Evolutionary conservation across 495 filamentous ascomycete genomes (phyloP), one percentile per base, ranked within the genome.

Genomic region (Annulohypoxylon moriforme): DNA sequence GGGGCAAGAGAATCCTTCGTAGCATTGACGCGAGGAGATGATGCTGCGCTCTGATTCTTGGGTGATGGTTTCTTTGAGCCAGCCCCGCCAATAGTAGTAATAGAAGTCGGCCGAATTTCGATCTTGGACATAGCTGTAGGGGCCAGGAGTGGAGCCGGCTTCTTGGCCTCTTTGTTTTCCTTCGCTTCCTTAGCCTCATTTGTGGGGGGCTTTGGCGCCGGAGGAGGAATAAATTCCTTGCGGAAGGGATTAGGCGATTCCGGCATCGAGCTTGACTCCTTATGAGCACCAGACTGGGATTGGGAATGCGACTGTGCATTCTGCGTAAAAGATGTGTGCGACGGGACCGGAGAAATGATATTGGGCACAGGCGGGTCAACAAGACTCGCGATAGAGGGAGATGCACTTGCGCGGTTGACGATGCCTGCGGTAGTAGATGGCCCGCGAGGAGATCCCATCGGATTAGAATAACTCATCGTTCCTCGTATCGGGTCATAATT

Each of bases 331-430:
- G 82, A 81, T 4, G 81, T 78, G 52, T 84, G 81, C 0, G 82
- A 76, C 5, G 84, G 78, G 25, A 80, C 76, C 20, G 82, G 82
- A 2, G 86, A 85, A 22, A 84, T 79, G 34, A 83, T 78, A 56
- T 81, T 79, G 61, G 80, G 76, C 10, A 77, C 78, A 10, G 91
- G 89, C 7, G 92, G 93, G 67, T 97, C 94, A 42, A 97, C 94
- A 36, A 97, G 85, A 77, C 93, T 96, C 18, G 93, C 89, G 67
- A 97, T 97, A 0, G 94, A 93, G 7, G 94, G 93, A 24, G 94
- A 97, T 18, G 92, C 91, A 76, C 92, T 96, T 16, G 93, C 92
- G 56, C 92, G 88, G 75, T 89, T 91, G 42, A 80, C 78, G 62
- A 75, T 73, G 22, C 56, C 49, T 38, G 59, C 80, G 60, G 66